Percentiles rank a stretch among this genome's conserved stretches.
phyloP scores from a whole-genome alignment of 371 early-diverging fungal species.

The Haplosporangium sp. region DNA sequence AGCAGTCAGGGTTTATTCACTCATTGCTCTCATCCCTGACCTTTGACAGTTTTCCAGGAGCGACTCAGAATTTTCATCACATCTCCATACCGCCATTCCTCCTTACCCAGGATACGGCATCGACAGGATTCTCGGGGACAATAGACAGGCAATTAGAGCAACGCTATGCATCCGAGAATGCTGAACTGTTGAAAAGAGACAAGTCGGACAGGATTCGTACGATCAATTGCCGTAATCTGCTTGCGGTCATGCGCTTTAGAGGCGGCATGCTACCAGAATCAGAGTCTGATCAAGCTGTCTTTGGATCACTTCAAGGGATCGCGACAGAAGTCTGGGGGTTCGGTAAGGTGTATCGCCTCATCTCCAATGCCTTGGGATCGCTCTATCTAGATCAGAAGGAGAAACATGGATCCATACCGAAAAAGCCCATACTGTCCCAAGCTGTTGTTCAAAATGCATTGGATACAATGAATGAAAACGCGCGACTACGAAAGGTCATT shows the following conservation, averaged over 20 bases:
- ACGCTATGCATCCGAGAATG: slow-evolving; percentile 21
- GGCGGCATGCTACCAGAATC: slow-evolving; percentile 15
- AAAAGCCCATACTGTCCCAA: slow-evolving; percentile 3
- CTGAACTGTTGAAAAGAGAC: slow-evolving; percentile 50
- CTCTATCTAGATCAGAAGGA: slow-evolving; percentile 17
- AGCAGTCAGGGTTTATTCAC: background rate
- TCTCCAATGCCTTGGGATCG: slow-evolving; percentile 39
- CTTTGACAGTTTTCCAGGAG: slow-evolving; percentile 44
- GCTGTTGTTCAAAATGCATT: slow-evolving; percentile 12
- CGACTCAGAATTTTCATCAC: slow-evolving; percentile 39
- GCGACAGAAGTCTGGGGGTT: slow-evolving; percentile 57
- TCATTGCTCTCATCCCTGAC: slow-evolving; percentile 18
- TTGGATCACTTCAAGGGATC: slow-evolving; percentile 46
- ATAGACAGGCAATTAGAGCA: background rate
- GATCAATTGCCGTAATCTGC: slow-evolving; percentile 60
- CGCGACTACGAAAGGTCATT: slow-evolving; percentile 16
- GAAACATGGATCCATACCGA: background rate
- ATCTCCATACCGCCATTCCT: slow-evolving; percentile 46
- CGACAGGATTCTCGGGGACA: background rate
- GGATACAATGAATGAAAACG: slow-evolving; percentile 15
- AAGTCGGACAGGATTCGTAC: slow-evolving; percentile 55
- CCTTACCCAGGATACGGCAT: background rate
- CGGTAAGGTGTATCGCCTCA: slow-evolving; percentile 38
- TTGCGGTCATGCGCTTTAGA: slow-evolving; percentile 40
- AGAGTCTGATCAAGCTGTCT: slow-evolving; percentile 4